Conservation (phyloP, 2,329 filamentous ascomycete genomes). For the Penicillium sp. region DNA sequence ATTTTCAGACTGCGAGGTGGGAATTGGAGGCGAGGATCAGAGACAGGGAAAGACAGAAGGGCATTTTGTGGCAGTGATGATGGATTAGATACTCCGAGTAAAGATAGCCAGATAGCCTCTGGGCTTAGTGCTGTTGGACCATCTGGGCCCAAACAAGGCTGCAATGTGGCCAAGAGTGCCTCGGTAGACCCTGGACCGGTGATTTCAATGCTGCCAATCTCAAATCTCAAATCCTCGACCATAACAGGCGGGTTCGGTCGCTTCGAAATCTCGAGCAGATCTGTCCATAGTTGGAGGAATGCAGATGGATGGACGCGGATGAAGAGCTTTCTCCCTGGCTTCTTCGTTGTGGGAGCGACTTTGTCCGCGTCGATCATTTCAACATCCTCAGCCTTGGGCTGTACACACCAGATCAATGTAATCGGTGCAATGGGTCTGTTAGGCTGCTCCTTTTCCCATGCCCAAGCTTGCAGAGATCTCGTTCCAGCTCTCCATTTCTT, state of each 20-base stretch:
- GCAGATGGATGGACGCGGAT: conserved; percentile 81
- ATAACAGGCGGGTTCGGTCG: conserved; percentile 62
- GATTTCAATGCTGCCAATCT: conserved; percentile 71
- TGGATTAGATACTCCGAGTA: conserved; percentile 63
- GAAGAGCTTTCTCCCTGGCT: conserved; percentile 58
- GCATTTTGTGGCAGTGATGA: conserved; percentile 69
- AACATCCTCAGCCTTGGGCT: conserved; percentile 32
- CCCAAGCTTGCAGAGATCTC: conserved; percentile 59
- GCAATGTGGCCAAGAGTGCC: conserved; percentile 69
- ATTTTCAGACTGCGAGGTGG: conserved; percentile 63
- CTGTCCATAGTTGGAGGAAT: conserved; percentile 64
- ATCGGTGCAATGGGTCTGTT: conserved; percentile 68
- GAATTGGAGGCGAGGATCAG: conserved; percentile 78
- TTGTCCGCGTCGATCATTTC: conserved; percentile 38
- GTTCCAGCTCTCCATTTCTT: conserved; percentile 70
- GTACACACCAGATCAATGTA: conserved; percentile 73
- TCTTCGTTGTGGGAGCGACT: conserved; percentile 25
- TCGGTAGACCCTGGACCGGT: conserved; percentile 77
- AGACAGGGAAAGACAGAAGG: conserved; percentile 69
- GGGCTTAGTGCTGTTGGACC: conserved; percentile 31
- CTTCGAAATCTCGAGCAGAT: conserved; percentile 60
- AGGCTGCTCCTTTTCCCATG: conserved; percentile 56
- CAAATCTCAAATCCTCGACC: conserved; percentile 68
- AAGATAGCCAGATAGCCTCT: conserved; percentile 43
- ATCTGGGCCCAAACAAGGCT: conserved; percentile 40